These are phyloP conservation scores for Hypoxylon fuscum DNA, from an alignment of 495 filamentous ascomycete species.

Conservation along the genomic window DNA sequence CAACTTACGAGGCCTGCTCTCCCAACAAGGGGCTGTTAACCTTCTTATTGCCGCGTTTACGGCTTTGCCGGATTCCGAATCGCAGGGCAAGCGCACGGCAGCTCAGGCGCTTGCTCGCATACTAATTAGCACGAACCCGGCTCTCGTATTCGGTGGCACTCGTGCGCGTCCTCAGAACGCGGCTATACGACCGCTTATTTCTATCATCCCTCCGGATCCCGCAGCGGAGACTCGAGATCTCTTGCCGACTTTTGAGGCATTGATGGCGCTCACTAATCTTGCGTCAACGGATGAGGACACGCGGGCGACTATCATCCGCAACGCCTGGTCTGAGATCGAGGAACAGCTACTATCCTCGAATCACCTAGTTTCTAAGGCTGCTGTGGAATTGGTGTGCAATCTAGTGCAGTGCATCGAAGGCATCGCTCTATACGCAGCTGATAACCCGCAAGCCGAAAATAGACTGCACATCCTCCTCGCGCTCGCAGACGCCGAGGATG, in stretches of 20 bases:
- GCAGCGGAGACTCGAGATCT: conserved; percentile 76
- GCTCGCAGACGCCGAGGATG: conserved; percentile 84
- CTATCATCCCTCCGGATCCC: conserved; percentile 69
- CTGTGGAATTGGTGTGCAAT: conserved; percentile 92
- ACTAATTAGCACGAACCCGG: conserved; percentile 86
- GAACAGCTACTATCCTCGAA: conserved; percentile 83
- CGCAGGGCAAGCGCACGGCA: conserved; percentile 65
- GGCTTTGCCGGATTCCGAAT: conserved; percentile 62
- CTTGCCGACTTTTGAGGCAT: conserved; percentile 87
- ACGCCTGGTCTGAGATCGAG: conserved; percentile 77
- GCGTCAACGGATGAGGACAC: conserved; percentile 80
- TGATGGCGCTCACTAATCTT: conserved; percentile 93
- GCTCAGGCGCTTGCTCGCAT: conserved; percentile 92
- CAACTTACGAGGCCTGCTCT: conserved; percentile 77
- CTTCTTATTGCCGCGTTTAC: conserved; percentile 75
- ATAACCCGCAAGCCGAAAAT: conserved; percentile 69
- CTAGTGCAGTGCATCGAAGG: conserved; percentile 81
- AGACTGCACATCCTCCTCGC: conserved; percentile 85
- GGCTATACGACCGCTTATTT: conserved; percentile 79
- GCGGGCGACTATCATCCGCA: conserved; percentile 73
- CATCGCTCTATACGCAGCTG: conserved; percentile 77
- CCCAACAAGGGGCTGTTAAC: conserved; percentile 91
- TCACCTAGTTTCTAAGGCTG: conserved; percentile 78
- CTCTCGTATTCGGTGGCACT: conserved; percentile 82
- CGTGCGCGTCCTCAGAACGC: conserved; percentile 75